Evolutionary conservation across 2,329 filamentous ascomycete genomes (phyloP).

Genomic region (Ophiostoma quercus): DNA sequence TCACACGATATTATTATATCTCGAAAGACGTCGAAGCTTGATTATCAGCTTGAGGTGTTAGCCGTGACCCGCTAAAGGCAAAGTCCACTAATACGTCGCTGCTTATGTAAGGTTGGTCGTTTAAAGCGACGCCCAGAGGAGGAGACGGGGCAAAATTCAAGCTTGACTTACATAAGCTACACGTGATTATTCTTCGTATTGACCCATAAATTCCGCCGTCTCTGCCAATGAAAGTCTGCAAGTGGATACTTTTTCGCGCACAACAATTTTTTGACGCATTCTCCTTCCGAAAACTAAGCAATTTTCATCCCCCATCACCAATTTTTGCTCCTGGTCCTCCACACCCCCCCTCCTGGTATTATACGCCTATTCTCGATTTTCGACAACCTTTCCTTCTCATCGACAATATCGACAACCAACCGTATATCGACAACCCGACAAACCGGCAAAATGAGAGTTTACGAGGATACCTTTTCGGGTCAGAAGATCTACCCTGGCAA

Average conservation of each 20-base stretch:
- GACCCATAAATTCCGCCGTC: neutral
- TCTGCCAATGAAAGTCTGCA: neutral
- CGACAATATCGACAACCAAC: constrained; percentile 17
- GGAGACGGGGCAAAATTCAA: neutral
- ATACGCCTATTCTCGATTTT: constrained; percentile 8
- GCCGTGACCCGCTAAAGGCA: neutral
- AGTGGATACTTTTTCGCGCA: constrained; percentile 17
- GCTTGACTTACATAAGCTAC: neutral
- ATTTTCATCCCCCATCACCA: constrained; percentile 17
- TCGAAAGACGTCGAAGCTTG: neutral
- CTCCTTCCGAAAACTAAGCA: constrained; percentile 9
- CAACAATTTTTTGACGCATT: constrained; percentile 18
- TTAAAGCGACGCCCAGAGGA: neutral
- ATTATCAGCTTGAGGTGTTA: neutral
- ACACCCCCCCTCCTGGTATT: constrained; percentile 15
- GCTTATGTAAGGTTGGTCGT: neutral
- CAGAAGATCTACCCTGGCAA: constrained; percentile 64
- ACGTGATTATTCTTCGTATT: neutral
- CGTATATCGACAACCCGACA: constrained; percentile 28
- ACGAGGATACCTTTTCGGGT: constrained; percentile 62
- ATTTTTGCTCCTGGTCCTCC: constrained; percentile 17
- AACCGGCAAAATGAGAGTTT: constrained; percentile 56
- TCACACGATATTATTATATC: neutral
- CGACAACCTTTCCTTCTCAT: constrained; percentile 19
- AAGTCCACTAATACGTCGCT: neutral